These are phyloP conservation scores for Solanum tarapatanum DNA, from an alignment of 257 asterid species.

Conservation along the genomic window DNA sequence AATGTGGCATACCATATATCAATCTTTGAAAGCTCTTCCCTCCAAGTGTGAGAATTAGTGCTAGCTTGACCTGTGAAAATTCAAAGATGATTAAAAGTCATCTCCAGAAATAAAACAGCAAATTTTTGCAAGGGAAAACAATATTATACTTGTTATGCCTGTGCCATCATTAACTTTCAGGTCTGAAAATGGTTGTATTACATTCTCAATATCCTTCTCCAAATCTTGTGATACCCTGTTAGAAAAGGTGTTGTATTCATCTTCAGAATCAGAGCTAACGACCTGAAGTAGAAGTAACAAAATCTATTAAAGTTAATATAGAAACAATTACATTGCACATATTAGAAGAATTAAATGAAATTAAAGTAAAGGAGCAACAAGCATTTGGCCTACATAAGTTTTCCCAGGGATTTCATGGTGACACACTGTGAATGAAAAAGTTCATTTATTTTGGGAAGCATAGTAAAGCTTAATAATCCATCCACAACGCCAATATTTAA, in stretches of 20 bases:
- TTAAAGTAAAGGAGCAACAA: background rate
- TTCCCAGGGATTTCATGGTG: background rate
- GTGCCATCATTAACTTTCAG: constrained; percentile 39
- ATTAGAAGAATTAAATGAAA: background rate
- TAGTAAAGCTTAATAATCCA: background rate
- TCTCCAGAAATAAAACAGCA: background rate
- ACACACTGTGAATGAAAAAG: background rate
- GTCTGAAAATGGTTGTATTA: constrained; percentile 44
- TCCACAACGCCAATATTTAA: background rate
- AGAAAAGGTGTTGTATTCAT: constrained; percentile 25
- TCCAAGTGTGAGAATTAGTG: constrained; percentile 39
- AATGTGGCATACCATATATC: constrained; percentile 74
- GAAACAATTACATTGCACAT: background rate
- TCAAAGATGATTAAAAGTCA: constrained; percentile 2
- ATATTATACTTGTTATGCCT: constrained; percentile 16
- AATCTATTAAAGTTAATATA: background rate
- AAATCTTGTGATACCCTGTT: constrained; percentile 14
- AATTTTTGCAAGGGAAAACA: background rate
- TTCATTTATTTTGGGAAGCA: background rate
- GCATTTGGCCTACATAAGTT: background rate
- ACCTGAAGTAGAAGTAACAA: constrained; percentile 24
- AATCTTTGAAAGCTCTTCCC: constrained; percentile 55
- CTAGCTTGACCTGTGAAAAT: constrained; percentile 25
- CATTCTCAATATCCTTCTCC: constrained; percentile 32
- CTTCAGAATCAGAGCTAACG: constrained; percentile 59